phyloP scores from a whole-genome alignment of 2,329 filamentous ascomycete genomes.

The Lomentospora prolificans region DNA sequence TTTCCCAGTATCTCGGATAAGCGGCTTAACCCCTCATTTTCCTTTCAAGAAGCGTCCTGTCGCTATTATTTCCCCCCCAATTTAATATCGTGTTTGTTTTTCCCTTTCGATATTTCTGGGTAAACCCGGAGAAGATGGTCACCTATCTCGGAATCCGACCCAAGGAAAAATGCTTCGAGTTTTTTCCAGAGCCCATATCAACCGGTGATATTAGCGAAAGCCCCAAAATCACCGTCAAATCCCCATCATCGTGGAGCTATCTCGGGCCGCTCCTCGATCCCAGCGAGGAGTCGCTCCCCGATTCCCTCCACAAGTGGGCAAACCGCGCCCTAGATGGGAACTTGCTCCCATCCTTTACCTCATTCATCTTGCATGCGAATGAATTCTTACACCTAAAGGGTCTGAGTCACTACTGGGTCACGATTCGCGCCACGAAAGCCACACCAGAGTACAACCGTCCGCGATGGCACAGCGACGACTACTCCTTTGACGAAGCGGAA shows the following conservation, averaged over 20 bases:
- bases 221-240: slow-evolving; percentile 14
- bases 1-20: background rate
- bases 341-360: slow-evolving; percentile 24
- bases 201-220: no score
- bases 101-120: background rate
- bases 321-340: slow-evolving; percentile 22
- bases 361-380: slow-evolving; percentile 30
- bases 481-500: slow-evolving; percentile 26
- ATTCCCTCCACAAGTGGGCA: slow-evolving; percentile 27
- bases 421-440: slow-evolving; percentile 33
- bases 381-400: slow-evolving; percentile 23
- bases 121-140: background rate
- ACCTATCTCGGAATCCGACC: background rate
- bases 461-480: slow-evolving; percentile 40
- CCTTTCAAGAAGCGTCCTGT: background rate
- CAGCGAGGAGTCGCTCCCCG: background rate
- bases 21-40: background rate
- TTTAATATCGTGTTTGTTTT: background rate
- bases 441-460: slow-evolving; percentile 32
- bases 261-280: slow-evolving; percentile 28
- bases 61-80: background rate
- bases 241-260: slow-evolving; percentile 32
- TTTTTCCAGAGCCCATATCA: background rate
- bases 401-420: slow-evolving; percentile 34
- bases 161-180: background rate